Base-by-base conservation (phyloP, 352 stramenopile genomes). In the Peronospora farinosa region DNA sequence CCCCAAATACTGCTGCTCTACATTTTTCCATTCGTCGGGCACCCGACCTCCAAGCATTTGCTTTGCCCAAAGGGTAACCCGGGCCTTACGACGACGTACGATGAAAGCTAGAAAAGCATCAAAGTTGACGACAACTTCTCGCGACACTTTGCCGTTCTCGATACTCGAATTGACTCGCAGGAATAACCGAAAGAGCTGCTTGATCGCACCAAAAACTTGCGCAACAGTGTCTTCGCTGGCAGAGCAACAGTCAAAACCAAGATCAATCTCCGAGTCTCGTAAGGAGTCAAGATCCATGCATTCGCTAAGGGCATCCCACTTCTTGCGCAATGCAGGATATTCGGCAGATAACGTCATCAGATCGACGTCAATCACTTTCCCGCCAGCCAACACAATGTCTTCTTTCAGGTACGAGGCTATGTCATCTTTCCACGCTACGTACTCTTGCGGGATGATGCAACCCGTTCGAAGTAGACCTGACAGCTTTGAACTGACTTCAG, bases 21-120 rank as follows among this genome's bases (percentile, higher is more conserved):
- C 17, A 2, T 42, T 43, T 7, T 63, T 72, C 73, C 76, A 86
- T 3, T 75, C 74, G 0, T 84, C 62, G 0, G 70, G 52, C 0
- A 82, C 41, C 19, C 57, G 62, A 19, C 58, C 66, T 16, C 65
- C 54, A 8, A 88, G 65, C 12, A 60, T 52, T 27, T 69, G 59
- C 17, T 60, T 71, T 0, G 50, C 69, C 73, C 74, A 88, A 5
- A 63, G 25, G 0, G 51, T 47, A 12, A 88, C 57, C 9, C 72
- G 72, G 27, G 65, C 47, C 32, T 73, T 79, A 0, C 78, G 78
- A 27, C 76, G 76, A 38, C 70, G 74, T 10, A 87, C 60, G 0
- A 86, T 31, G 35, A 78, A 92, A 1, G 60, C 36, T 17, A 88
- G 21, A 25, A 88, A 84, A 1, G 35, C 45, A 17, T 92, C 76